Conservation (phyloP, 768 basidiomycete genomes). For the Serendipita sp. region DNA sequence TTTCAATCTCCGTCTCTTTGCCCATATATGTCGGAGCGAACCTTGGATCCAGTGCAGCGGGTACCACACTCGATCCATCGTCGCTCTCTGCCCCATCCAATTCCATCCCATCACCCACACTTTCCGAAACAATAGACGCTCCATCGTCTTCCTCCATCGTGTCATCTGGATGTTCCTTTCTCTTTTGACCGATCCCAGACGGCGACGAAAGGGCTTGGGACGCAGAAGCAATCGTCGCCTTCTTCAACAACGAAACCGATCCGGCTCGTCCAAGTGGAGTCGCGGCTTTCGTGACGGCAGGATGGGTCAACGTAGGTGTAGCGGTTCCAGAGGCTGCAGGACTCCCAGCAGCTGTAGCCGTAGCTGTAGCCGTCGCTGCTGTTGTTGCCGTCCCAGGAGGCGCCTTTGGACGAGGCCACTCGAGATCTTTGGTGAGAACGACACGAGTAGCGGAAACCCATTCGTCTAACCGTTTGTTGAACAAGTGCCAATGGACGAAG, state of each 20-base stretch:
- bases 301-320: background rate
- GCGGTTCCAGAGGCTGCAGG: background rate
- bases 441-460: constrained; percentile 87
- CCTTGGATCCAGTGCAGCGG: constrained; percentile 30
- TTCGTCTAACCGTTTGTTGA: constrained; percentile 97
- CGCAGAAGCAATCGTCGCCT: constrained; percentile 9
- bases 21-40: constrained; percentile 47
- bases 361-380: constrained; percentile 5
- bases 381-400: constrained; percentile 29
- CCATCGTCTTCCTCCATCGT: constrained; percentile 48
- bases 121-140: constrained; percentile 38
- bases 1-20: constrained; percentile 98
- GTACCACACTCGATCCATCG: constrained; percentile 36
- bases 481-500: constrained; percentile 97
- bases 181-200: constrained; percentile 29
- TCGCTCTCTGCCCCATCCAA: constrained; percentile 21
- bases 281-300: background rate
- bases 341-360: constrained; percentile 14
- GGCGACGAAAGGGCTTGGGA: constrained; percentile 7
- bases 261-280: constrained; percentile 9
- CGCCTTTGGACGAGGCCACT: constrained; percentile 86
- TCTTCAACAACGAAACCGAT: constrained; percentile 10
- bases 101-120: constrained; percentile 43
- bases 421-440: constrained; percentile 68
- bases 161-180: constrained; percentile 38